Conservation (phyloP, 805 yeast species). For the Kuraishia borneana region DNA sequence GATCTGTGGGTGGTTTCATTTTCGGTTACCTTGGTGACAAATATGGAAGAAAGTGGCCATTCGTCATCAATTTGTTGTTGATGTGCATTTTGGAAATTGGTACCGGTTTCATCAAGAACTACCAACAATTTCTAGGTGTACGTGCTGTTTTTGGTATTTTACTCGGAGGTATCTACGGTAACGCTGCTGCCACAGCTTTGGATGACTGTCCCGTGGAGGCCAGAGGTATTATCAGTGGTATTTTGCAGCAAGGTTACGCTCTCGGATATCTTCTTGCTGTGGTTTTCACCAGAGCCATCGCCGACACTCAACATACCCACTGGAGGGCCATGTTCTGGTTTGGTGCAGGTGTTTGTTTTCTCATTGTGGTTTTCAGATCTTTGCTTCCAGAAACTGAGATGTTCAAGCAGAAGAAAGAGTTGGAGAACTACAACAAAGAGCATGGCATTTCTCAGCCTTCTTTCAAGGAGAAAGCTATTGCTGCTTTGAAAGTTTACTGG, state of each 20-base stretch:
- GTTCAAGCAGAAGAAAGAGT: constrained; percentile 29
- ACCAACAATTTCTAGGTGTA: constrained; percentile 46
- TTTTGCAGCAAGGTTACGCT: constrained; percentile 76
- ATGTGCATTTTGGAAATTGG: constrained; percentile 49
- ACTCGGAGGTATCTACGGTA: constrained; percentile 47
- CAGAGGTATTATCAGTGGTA: constrained; percentile 50
- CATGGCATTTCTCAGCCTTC: constrained; percentile 20
- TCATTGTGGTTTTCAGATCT: constrained; percentile 30
- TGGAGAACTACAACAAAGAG: constrained; percentile 18
- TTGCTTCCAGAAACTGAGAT: constrained; percentile 41
- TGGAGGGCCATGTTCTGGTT: constrained; percentile 68
- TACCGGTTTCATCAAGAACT: constrained; percentile 49
- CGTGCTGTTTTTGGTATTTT: constrained; percentile 52
- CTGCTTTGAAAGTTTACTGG: constrained; percentile 41
- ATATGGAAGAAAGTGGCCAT: constrained; percentile 52
- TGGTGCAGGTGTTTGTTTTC: constrained; percentile 44
- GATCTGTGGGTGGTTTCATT: constrained; percentile 55
- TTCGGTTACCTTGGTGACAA: constrained; percentile 52
- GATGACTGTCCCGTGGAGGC: constrained; percentile 43
- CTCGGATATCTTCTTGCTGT: constrained; percentile 59
- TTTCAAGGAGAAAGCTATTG: constrained; percentile 19
- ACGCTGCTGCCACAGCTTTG: constrained; percentile 40
- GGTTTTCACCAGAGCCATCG: constrained; percentile 53
- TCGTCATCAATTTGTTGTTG: constrained; percentile 30
- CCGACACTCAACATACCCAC: constrained; percentile 34